Base-by-base conservation (phyloP, 148 eudicot species). In the Tetragonia tetragonoides region DNA sequence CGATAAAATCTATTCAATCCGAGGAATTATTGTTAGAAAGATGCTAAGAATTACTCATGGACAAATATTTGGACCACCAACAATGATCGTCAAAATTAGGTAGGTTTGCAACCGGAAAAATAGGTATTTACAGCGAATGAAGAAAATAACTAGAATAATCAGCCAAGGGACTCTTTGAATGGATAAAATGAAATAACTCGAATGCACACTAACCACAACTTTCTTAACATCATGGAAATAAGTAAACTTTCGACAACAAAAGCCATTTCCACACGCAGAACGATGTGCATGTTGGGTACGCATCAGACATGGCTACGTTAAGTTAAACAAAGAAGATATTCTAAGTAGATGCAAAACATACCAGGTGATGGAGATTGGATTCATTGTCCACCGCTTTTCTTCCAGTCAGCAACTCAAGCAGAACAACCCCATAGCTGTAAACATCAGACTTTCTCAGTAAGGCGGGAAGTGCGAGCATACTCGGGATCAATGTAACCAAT, bases 401-500 rank as follows among this genome's bases (percentile, higher is more conserved):
- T 79, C 99, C 93, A 1, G 99, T 96, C 46, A 96, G 88, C 87
- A 96, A 81, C 86, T 96, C 99, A 74, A 96, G 88, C 41, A 96
- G 83, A 63, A 96, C 99, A 67, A 96, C 83, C 70, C 99, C 99
- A 70, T 88, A 96, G 88, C 99, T 93, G 74, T 96, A 96, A 10
- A 96, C 97, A 83, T 96, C 99, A 20, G 99, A 96, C 87, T 96
- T 96, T 96, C 88, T 96, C 99, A 0, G 99, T 91, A 23, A 96
- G 97, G 34, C 93, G 97, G 1, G 98, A 93, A 68, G 98, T 96
- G 6, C 99, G 97, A 17, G 99, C 99, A 81, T 96, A 96, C 80
- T 96, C 99, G 0, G 99, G 99, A 73, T 96, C 99, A 3, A 96
- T 96, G 78, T 96, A 96, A 39, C 99, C 99, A 67, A 96, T 88